Evolutionary conservation across 2,329 filamentous ascomycete species (phyloP).

Genomic region (Xylariaceae sp.): DNA sequence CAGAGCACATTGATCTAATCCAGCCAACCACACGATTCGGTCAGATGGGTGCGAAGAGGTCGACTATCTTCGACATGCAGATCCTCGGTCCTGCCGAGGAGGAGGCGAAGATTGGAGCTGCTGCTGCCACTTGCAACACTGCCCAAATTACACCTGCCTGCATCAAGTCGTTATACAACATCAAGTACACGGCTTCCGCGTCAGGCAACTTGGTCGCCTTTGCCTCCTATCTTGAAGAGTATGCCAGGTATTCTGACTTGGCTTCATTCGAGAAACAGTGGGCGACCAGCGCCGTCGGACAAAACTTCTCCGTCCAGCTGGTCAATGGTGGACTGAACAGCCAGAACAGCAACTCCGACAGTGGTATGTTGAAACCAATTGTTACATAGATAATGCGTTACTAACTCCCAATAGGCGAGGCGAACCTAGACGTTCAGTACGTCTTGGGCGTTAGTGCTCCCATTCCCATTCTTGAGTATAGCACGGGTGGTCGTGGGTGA

Average conservation of each 20-base stretch:
- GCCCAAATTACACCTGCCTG: slow-evolving; percentile 50
- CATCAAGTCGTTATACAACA: slow-evolving; percentile 51
- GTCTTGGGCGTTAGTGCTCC: slow-evolving; percentile 61
- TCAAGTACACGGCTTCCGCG: slow-evolving; percentile 58
- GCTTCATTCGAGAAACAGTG: slow-evolving; percentile 60
- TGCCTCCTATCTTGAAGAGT: slow-evolving; percentile 52
- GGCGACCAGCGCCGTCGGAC: slow-evolving; percentile 55
- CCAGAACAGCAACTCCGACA: slow-evolving; percentile 49
- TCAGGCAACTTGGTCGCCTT: slow-evolving; percentile 69
- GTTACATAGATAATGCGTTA: neutral
- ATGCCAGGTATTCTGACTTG: slow-evolving; percentile 60
- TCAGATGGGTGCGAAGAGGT: slow-evolving; percentile 41
- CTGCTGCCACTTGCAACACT: slow-evolving; percentile 44
- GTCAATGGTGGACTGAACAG: slow-evolving; percentile 63
- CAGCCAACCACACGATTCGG: slow-evolving; percentile 59
- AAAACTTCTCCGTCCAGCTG: slow-evolving; percentile 61
- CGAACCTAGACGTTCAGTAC: slow-evolving; percentile 69
- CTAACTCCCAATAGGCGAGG: slow-evolving; percentile 51
- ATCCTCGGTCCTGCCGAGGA: slow-evolving; percentile 32
- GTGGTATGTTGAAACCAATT: slow-evolving; percentile 34
- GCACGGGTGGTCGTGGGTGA: slow-evolving; percentile 60
- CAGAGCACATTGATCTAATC: slow-evolving; percentile 51
- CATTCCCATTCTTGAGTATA: slow-evolving; percentile 62
- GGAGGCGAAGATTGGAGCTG: slow-evolving; percentile 21
- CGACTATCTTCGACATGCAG: slow-evolving; percentile 40